Evolutionary conservation across 257 asterid genomes (phyloP), one percentile per base, ranked within the genome.

Genomic region (Rubia yunnanensis): DNA sequence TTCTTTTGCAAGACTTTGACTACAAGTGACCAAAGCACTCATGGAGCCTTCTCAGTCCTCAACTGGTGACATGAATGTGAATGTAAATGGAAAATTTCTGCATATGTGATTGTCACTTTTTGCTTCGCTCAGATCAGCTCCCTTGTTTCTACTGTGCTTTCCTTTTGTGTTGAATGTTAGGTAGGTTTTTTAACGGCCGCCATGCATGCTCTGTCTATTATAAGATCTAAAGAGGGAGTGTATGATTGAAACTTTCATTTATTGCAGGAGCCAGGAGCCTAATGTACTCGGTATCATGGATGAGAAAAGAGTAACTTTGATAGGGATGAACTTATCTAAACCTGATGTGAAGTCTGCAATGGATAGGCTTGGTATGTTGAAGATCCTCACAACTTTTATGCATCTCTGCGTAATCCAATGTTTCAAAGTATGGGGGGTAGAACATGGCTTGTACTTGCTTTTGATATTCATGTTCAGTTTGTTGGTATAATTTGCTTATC

Each of bases 191-290:
- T 24, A 0, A 4, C 13, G 8, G 35, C 27, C 24, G 6, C 22
- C 7, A n/a, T n/a, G 59, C 23, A 34, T 57, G 67, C 39, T 35
- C 18, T 48, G 11, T 14, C 30, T 11, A 15, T 60, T 34, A 52
- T 50, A 49, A 34, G 18, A 49, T 27, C 34, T 39, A 49, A 15
- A 18, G 34, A 66, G 28, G 60, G 20, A 11, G 26, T 3, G 7
- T 39, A 41, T 30, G 55, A 8, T n/a, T 36, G 38, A 64, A 74
- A 58, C 64, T 72, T 66, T 10, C 52, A 68, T 66, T 28, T 72
- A 67, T 71, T 75, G 69, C n/a, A n/a, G n/a, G n/a, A n/a, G n/a
- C n/a, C 86, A 94, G 99, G 99, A 94, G 74, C 85, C 79, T 58
- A 88, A 76, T 71, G 76, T 57, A 49, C 64, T 72, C 54, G 59